Evolutionary conservation across 225 moss, liverwort and hornwort species (phyloP), one percentile per base, ranked within the genome.

Genomic region (Marchantia polymorpha): DNA sequence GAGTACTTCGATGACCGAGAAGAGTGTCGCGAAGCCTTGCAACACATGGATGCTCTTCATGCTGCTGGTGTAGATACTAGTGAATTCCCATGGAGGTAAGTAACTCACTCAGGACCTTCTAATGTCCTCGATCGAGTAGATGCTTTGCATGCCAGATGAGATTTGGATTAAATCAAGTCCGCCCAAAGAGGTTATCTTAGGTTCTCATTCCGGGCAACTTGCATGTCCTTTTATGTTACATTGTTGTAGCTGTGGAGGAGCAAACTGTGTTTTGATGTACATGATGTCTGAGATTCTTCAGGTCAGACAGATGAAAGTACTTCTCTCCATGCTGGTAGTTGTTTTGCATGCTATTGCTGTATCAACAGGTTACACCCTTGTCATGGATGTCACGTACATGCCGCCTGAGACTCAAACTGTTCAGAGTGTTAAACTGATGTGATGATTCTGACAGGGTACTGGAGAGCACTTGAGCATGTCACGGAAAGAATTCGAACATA

Each of bases 71-170:
- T 99, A 54, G 97, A 99, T 81, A 99, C 97, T 29, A 95, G 93
- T 86, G 97, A 99, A 89, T 99, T 99, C 70, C 97, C 97, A 26
- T 99, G 97, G 97, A 95, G 97, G 97, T 97, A 60, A 8, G 19
- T 0, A 23, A 76, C 23, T 8, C 26, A n/a, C 22, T 69, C 26
- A 70, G 12, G 12, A 3, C 26, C 2, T 73, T 50, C 73, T n/a
- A n/a, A n/a, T n/a, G n/a, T n/a, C n/a, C n/a, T n/a, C n/a, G n/a
- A n/a, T n/a, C n/a, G n/a, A n/a, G n/a, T n/a, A n/a, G 6, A 23
- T 7, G 9, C 26, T 7, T 74, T 25, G 4, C 20, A 13, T 51
- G 9, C 12, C 14, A 52, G 39, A 1, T 12, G n/a, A 74, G 51
- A 9, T 15, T 52, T 52, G 12, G 4, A 52, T 73, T 1, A 12